phyloP scores from a whole-genome alignment of 2,329 filamentous ascomycete species.

The Pseudogymnoascus sp. region DNA sequence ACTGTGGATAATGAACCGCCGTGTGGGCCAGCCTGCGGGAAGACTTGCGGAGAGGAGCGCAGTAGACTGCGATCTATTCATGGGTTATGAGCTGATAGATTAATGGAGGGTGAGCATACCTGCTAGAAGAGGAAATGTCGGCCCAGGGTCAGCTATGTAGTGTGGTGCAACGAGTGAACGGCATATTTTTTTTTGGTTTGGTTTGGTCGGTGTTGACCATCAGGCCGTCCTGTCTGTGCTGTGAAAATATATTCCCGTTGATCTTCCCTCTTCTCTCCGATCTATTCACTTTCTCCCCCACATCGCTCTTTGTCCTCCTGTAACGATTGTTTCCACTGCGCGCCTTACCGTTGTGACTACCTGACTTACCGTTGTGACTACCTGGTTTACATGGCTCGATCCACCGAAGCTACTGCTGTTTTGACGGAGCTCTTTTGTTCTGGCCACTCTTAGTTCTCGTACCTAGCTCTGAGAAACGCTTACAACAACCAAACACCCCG shows the following conservation, averaged over 20 bases:
- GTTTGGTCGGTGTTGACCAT: background rate
- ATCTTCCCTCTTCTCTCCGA: background rate
- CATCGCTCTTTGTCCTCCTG: background rate
- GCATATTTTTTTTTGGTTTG: background rate
- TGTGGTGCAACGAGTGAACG: background rate
- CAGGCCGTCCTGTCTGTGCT: background rate
- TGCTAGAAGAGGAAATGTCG: background rate
- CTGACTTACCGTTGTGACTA: background rate
- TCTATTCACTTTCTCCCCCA: background rate
- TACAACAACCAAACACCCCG: background rate
- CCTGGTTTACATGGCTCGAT: background rate
- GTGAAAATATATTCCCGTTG: background rate
- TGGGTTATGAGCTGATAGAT: background rate
- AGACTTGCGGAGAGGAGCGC: background rate
- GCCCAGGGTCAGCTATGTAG: background rate
- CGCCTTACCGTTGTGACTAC: background rate
- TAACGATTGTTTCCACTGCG: background rate
- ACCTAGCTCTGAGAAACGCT: background rate
- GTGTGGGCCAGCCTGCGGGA: background rate
- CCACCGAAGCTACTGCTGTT: background rate
- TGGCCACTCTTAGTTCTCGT: background rate
- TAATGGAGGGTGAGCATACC: background rate
- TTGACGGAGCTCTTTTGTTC: background rate
- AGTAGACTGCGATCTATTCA: slow-evolving; percentile 1
- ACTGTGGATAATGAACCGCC: background rate